A percentile compares a stretch with the other conserved stretches of the same genome.
Evolutionary conservation across 208 protist genomes (phyloP).

Genomic region (Vickermania ingenoplastis): DNA sequence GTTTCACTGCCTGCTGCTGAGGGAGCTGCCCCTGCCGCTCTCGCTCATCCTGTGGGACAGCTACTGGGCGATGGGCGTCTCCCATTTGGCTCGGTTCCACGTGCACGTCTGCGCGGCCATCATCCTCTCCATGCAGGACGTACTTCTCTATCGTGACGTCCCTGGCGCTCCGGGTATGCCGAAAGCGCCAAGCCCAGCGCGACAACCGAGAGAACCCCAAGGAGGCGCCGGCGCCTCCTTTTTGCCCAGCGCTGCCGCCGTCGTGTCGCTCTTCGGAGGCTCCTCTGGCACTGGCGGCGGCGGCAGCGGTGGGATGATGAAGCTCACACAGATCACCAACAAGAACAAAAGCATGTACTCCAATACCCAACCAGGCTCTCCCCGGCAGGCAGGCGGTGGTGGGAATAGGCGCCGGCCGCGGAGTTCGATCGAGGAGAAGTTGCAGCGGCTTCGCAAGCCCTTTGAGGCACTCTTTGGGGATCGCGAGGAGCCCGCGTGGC

Average conservation of each 20-base stretch:
- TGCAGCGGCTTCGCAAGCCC: not conserved
- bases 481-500: not conserved
- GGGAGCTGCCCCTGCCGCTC: conserved; percentile 76
- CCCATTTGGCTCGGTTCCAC: conserved; percentile 44
- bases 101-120: conserved; percentile 86
- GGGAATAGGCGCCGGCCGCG: not conserved
- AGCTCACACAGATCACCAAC: not conserved
- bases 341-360: not conserved
- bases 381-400: not conserved
- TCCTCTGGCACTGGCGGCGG: too few relatives aligned
- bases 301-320: too few relatives aligned
- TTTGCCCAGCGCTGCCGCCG: too few relatives aligned
- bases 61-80: conserved; percentile 62
- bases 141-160: not conserved
- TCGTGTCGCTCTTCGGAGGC: too few relatives aligned
- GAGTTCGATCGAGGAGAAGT: not conserved
- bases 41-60: conserved; percentile 86
- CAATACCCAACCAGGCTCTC: too few relatives aligned
- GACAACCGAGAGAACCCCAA: too few relatives aligned
- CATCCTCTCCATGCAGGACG: conserved; percentile 20
- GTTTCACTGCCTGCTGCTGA: conserved; percentile 87
- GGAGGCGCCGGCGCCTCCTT: too few relatives aligned
- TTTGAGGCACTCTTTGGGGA: not conserved
- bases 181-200: too few relatives aligned
- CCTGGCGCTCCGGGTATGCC: too few relatives aligned